Percentiles rank a stretch among this genome's conserved stretches.
These are phyloP conservation scores for Euphrasia arctica DNA, from an alignment of 305 asterid species.

Conservation along the genomic window DNA sequence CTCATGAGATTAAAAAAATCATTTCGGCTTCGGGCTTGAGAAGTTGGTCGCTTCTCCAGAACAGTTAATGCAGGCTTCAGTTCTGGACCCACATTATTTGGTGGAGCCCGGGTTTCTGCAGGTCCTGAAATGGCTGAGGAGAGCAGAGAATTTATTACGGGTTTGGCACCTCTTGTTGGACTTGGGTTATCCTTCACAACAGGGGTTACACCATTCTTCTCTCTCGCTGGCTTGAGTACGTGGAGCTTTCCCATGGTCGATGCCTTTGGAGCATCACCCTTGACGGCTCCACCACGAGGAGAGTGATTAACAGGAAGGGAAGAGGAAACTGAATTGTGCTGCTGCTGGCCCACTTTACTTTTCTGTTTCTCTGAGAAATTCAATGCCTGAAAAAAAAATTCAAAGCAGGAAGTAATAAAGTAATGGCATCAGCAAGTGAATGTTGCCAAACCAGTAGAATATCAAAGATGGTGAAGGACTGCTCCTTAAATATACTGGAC, in stretches of 20 bases:
- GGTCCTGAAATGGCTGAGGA: not conserved
- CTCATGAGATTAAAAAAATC: slow-evolving; percentile 84
- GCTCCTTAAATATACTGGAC: not conserved
- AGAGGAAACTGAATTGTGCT: slow-evolving; percentile 37
- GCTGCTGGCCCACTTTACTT: slow-evolving; percentile 58
- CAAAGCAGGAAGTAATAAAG: slow-evolving; percentile 12
- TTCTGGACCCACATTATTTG: slow-evolving; percentile 38
- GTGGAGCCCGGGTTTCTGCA: slow-evolving; percentile 35
- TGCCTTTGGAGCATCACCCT: slow-evolving; percentile 51
- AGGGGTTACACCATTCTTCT: slow-evolving; percentile 54
- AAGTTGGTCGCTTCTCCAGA: slow-evolving; percentile 67
- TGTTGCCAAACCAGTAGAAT: slow-evolving; percentile 13
- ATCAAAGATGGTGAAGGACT: not conserved
- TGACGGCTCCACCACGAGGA: slow-evolving; percentile 51
- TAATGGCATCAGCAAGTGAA: slow-evolving; percentile 1
- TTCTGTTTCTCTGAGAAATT: slow-evolving; percentile 72
- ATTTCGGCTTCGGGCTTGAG: slow-evolving; percentile 88
- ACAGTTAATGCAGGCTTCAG: slow-evolving; percentile 46
- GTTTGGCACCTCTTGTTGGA: slow-evolving; percentile 43
- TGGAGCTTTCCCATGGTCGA: slow-evolving; percentile 71
- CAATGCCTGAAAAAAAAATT: slow-evolving; percentile 40
- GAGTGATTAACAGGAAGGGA: slow-evolving; percentile 47
- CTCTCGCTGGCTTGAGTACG: slow-evolving; percentile 61
- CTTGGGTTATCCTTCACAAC: slow-evolving; percentile 45
- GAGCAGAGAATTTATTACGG: slow-evolving; percentile 30